Evolutionary conservation across 2,329 filamentous ascomycete species (phyloP), one percentile per base, ranked within the genome.

Genomic region (Diaporthe australafricana): DNA sequence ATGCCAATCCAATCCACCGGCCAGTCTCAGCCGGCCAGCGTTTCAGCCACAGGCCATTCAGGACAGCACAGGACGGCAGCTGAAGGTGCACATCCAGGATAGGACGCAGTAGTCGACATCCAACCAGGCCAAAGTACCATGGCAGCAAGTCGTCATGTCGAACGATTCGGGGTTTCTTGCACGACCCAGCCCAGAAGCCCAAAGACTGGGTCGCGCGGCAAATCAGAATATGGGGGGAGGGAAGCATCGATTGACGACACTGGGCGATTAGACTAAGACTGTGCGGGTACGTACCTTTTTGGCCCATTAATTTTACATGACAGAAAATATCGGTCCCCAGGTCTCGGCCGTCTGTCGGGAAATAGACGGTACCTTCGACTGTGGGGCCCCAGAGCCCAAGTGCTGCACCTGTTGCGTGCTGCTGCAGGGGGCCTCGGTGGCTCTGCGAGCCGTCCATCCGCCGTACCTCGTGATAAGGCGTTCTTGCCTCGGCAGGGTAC

Each of bases 341-440:
- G 60, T 65, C 60, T 65, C 60, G 45, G 60, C 45, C 30, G 60
- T 38, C n/a, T 14, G 3, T 65, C 60, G 60, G 60, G 60, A 65
- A 63, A 65, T 45, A 65, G n/a, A 17, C 35, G 60, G 60, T 65
- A 65, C 60, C n/a, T 50, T 22, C 25, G 57, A 70, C 32, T 60
- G 60, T 62, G 68, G 68, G 68, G 68, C 55, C 55, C 68, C 68
- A 70, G 30, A 60, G 67, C 40, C 27, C 20, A 22, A 16, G 9
- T n/a, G 7, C 12, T 12, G 32, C 42, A 27, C 55, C 27, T 27
- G 20, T 14, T 42, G 38, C 56, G 35, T 20, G 8, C 48, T 38
- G n/a, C 45, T 50, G 45, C 17, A 35, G 60, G 47, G 20, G 25
- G 8, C 22, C 4, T 20, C 12, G 60, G 45, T 50, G 60, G 60